A percentile compares a stretch with the other conserved stretches of the same genome.
Conservation (phyloP, 192 early-diverging fungal species). For the Backusella tuberculispora region DNA sequence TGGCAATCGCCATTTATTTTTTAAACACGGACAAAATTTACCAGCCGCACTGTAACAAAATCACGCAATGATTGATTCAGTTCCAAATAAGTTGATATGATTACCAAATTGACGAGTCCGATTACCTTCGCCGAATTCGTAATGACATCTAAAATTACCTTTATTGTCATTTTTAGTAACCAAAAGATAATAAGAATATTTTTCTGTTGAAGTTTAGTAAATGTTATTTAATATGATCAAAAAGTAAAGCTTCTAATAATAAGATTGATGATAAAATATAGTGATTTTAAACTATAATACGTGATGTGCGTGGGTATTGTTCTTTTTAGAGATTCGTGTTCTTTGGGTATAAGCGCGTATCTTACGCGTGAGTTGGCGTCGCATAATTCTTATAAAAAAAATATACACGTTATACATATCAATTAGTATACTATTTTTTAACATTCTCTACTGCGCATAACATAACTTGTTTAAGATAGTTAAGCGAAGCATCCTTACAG, state of each 20-base stretch:
- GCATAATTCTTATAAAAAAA: background rate
- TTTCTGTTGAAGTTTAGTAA: background rate
- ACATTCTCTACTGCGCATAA: background rate
- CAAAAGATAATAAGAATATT: background rate
- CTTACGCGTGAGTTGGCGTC: background rate
- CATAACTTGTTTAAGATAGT: background rate
- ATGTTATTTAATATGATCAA: too few species aligned
- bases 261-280: too few species aligned
- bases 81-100: background rate
- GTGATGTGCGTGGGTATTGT: too few species aligned
- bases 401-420: background rate
- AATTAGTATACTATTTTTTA: background rate
- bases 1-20: too few species aligned
- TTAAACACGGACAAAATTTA: too few species aligned
- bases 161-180: background rate
- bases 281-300: too few species aligned
- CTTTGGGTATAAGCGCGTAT: too few species aligned
- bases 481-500: too few species aligned
- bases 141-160: background rate
- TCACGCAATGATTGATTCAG: background rate
- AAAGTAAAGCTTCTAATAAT: too few species aligned
- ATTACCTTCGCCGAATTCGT: background rate
- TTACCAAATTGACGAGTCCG: conserved; percentile 8
- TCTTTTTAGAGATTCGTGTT: too few species aligned
- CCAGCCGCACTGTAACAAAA: background rate